These are phyloP conservation scores for Apiotrichum gamsii DNA, from an alignment of 1,284 basidiomycete genomes.

Conservation along the genomic window DNA sequence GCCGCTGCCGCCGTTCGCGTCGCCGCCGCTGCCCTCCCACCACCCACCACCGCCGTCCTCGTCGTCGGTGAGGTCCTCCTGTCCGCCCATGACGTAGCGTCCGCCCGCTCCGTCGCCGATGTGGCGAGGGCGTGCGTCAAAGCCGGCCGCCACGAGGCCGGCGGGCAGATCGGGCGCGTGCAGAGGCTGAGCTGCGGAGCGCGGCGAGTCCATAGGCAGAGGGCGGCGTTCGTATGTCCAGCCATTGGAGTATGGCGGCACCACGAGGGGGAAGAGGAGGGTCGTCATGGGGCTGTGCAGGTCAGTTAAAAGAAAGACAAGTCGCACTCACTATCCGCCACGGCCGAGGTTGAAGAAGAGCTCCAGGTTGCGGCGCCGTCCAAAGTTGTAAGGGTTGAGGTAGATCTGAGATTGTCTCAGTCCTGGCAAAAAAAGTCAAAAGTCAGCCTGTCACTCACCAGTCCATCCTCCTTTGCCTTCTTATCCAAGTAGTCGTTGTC, in stretches of 20 bases:
- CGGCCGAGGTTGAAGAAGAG: conserved; percentile 84
- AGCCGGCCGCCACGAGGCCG: conserved; percentile 20
- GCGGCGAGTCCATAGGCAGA: conserved; percentile 17
- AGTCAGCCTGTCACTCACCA: no score
- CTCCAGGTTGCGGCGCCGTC: conserved; percentile 65
- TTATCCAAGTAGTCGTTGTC: conserved; percentile 75
- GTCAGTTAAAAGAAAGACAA: neutral
- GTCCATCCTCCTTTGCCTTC: conserved; percentile 62
- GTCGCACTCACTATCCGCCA: conserved; percentile 71
- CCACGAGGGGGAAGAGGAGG: conserved; percentile 70
- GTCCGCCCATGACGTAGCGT: conserved; percentile 45
- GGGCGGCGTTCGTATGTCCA: conserved; percentile 53
- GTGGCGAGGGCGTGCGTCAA: conserved; percentile 5
- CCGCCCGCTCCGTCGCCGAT: conserved; percentile 51
- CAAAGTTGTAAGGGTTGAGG: conserved; percentile 86
- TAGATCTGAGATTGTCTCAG: conserved; percentile 56
- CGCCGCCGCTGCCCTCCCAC: conserved; percentile 7
- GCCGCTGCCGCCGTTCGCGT: neutral
- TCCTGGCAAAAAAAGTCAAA: no score
- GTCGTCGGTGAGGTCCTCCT: conserved; percentile 22
- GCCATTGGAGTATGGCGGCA: conserved; percentile 80
- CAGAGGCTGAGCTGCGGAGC: conserved; percentile 1
- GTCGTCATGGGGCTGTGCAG: conserved; percentile 61
- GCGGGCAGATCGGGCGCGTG: conserved; percentile 32
- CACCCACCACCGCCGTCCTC: conserved; percentile 20